Base-by-base conservation (phyloP, 2,329 filamentous ascomycete species). In the Seiridium unicorne region DNA sequence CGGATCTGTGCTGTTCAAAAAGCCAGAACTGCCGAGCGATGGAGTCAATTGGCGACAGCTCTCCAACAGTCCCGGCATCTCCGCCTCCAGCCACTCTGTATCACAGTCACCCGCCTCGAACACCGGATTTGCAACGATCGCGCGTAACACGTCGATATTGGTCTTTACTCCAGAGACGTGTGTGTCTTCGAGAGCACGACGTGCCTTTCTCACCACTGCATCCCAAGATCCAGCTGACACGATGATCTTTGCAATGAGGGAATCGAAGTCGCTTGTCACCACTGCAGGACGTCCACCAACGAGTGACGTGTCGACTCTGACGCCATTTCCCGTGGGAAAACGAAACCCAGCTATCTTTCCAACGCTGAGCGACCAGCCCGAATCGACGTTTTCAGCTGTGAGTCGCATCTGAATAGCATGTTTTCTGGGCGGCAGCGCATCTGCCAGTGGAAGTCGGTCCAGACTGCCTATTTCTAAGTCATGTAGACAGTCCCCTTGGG, bases 191-290 rank as follows among this genome's bases (percentile, higher is more conserved):
- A 89, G 71, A 0, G 84, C 84, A 40, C 84, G 73, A 55, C 75
- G 75, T 0, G 84, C 81, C 68, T 87, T 89, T 2, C 69, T 67
- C 1, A 88, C 76, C 0, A 75, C 76, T 10, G 77, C 77, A n/a
- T 75, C 65, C 83, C 84, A 88, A 6, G 73, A 79, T 0, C 76
- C 69, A 0, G 81, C 82, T 1, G 82, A 85, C 54, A 87, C 72
- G 42, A 87, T 83, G 60, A 88, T 74, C 62, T 88, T 88, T 4
- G 83, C 84, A 3, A 88, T 69, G 1, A 88, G 74, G 57, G 81
- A 84, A 69, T 88, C 84, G 63, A 86, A 87, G 42, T 85, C 81
- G 1, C 82, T 74, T 0, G 80, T 79, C 0, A 88, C 75, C 4
- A 84, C 69, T 0, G 77, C 72, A 0, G 75, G 69, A 1, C 73